Base-by-base conservation (phyloP, 1,284 basidiomycete species). In the Tilletia horrida region DNA sequence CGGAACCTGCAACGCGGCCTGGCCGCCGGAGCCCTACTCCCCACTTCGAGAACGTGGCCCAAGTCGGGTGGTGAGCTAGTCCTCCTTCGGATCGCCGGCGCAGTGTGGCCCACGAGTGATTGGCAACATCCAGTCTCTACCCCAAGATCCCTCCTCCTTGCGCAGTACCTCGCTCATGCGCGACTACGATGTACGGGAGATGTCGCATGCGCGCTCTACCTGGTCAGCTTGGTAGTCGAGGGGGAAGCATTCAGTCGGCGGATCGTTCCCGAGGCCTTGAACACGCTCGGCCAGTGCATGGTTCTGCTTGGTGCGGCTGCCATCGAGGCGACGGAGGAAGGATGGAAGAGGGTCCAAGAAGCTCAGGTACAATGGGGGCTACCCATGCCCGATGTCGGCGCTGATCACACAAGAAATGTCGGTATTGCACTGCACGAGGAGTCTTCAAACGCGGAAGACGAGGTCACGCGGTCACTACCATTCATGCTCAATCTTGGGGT, bases 51-150 rank as follows among this genome's bases (percentile, higher is more conserved):
- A 82, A 97, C 93, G 0, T 96, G 92, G 89, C 96, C 96, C 1
- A 25, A 29, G 27, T 88, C 89, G 3, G 81, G 89, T 1, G 84
- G 92, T 2, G 96, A 98, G 81, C 85, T 98, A 43, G 85, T 87
- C 0, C 84, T 99, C 8, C 85, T 98, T 27, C 88, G 93, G 40
- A 82, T 93, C 44, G 87, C 91, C 64, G 92, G 92, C 2, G 83
- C 87, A 3, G 84, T 92, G 23, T 98, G 93, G 93, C 91, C 94
- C 0, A 94, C 94, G 0, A 95, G 92, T 80, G 96, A 98, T 83
- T 87, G 93, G 83, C 90, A 89, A 67, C 94, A 99, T 81, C 87
- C 89, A 0, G 93, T 98, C 62, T 85, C 91, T 25, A 90, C 92
- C 0, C 92, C 94, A 0, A 87, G 93, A 0, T 87, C 92, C 61